Base-by-base conservation (phyloP, 352 stramenopile genomes). In the Plasmopara viticola region DNA sequence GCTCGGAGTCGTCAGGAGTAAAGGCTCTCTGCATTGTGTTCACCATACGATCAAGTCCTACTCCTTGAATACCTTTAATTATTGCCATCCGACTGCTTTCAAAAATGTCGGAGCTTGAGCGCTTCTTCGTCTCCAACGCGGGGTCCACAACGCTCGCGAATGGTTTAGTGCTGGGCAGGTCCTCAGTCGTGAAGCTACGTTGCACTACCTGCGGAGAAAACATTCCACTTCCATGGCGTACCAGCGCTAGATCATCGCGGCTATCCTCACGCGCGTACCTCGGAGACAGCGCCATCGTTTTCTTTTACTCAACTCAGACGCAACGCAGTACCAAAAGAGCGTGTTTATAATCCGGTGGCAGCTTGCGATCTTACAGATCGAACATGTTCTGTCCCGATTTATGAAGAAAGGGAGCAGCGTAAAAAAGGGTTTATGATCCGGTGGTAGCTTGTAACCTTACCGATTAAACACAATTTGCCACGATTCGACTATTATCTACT, bases 121-220 rank as follows among this genome's bases (percentile, higher is more conserved):
- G 60, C 30, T 60, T 59, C 47, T 66, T 60, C 6, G 51, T 68
- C 44, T 66, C 55, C 9, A 48, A 5, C 7, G 31, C 9, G 0
- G 35, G 51, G 17, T 61, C 57, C 25, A 56, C 66, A 7, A 68
- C 46, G 28, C 51, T 51, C 51, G 87, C 58, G 31, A 86, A 64
- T 29, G 78, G 70, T 60, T 81, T 81, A 28, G 54, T 41, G 18
- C 67, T 72, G 45, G 81, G 78, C 31, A 89, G 45, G 55, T 92
- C 81, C 48, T 92, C 81, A 0, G 78, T 87, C 40, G 81, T 89
- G 64, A 92, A 92, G 60, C 78, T 90, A 51, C 74, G 60, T 42
- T 78, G 68, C 5, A 60, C 59, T 34, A 60, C 46, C 35, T 60
- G 44, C 10, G 51, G 72, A 31, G 71, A 86, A 49, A 86, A 74